Conservation (phyloP, 169 alveolate species). For the Theileria equi region DNA sequence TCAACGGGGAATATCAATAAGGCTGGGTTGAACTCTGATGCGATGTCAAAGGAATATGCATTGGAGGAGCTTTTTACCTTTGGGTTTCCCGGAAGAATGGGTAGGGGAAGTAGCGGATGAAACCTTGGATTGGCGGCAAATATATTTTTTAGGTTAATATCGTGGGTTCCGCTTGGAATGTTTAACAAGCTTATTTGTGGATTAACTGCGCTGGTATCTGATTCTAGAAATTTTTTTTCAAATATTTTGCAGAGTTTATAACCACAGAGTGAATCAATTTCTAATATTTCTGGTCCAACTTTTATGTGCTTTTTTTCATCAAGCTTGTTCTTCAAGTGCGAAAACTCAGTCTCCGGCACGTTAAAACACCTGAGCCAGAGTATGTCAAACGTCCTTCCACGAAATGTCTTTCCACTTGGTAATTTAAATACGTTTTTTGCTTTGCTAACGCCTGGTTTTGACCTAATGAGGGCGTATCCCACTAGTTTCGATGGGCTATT, state of each 20-base stretch:
- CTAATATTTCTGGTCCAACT: conserved; percentile 71
- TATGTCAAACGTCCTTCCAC: conserved; percentile 69
- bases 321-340: conserved; percentile 58
- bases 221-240: conserved; percentile 25
- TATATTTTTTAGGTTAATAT: too few relatives aligned
- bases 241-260: conserved; percentile 31
- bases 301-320: conserved; percentile 62
- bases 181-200: too few relatives aligned
- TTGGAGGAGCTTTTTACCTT: background rate
- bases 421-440: conserved; percentile 47
- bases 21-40: conserved; percentile 72
- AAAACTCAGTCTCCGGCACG: conserved; percentile 59
- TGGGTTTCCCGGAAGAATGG: background rate
- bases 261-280: conserved; percentile 43
- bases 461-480: conserved; percentile 74
- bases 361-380: conserved; percentile 69
- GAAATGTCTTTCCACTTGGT: conserved; percentile 59
- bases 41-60: conserved; percentile 29
- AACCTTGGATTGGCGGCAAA: too few relatives aligned
- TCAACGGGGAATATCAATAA: conserved; percentile 73
- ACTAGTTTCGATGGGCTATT: conserved; percentile 54
- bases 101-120: background rate
- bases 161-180: too few relatives aligned
- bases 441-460: conserved; percentile 69
- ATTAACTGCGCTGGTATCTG: background rate